Evolutionary conservation across 1,284 basidiomycete genomes (phyloP).

Genomic region (Ganoderma leucocontextum): DNA sequence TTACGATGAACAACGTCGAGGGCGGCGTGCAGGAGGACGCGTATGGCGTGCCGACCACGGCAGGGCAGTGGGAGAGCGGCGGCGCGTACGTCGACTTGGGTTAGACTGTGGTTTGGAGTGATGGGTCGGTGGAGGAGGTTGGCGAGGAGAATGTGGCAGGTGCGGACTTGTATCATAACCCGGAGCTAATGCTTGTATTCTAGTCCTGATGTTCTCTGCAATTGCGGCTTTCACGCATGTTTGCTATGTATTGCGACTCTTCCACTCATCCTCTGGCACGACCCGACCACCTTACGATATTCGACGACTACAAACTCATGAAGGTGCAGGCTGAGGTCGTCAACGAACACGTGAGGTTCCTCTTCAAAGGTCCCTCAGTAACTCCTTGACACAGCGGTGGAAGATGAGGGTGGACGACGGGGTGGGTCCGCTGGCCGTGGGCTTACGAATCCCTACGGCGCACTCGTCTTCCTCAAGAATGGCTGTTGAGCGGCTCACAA

Average conservation of each 20-base stretch:
- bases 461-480: background rate
- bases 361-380: no score
- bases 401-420: no score
- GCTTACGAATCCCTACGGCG: no score
- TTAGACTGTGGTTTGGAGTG: background rate
- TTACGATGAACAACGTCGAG: conserved; percentile 76
- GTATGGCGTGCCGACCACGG: conserved; percentile 57
- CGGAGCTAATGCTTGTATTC: conserved; percentile 25
- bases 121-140: background rate
- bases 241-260: no score
- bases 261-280: no score
- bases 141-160: background rate
- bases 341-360: no score
- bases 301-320: no score
- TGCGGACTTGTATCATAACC: conserved; percentile 22
- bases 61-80: conserved; percentile 50
- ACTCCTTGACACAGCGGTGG: no score
- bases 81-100: conserved; percentile 74
- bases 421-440: no score
- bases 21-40: conserved; percentile 62
- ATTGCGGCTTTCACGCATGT: background rate
- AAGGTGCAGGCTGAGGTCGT: no score
- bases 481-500: background rate
- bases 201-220: conserved; percentile 11
- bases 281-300: no score